phyloP scores from a whole-genome alignment of 306 rosid species.

The Cotoneaster glaucophyllus region DNA sequence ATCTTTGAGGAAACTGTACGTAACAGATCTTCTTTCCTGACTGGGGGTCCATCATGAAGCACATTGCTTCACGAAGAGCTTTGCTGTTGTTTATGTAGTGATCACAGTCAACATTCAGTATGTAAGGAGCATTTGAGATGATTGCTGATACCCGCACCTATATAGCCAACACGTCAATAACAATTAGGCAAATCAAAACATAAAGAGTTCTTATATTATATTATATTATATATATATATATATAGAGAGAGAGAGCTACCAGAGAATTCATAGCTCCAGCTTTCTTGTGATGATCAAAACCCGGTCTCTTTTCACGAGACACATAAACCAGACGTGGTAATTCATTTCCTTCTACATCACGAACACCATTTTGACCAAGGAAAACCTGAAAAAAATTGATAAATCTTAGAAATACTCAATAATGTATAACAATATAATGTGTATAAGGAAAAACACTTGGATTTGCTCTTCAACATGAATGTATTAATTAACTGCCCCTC shows the following conservation, averaged over 20 bases:
- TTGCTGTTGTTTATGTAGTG: constrained; percentile 92
- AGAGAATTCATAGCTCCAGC: constrained; percentile 94
- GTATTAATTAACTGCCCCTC: constrained; percentile 10
- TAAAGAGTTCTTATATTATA: too few species aligned
- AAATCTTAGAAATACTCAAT: background rate
- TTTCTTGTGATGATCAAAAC: constrained; percentile 88
- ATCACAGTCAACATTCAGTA: constrained; percentile 89
- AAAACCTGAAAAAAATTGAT: constrained; percentile 52
- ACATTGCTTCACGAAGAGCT: constrained; percentile 95
- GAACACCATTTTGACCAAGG: constrained; percentile 90
- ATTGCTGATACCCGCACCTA: constrained; percentile 86
- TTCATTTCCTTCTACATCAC: constrained; percentile 74
- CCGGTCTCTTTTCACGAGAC: constrained; percentile 96
- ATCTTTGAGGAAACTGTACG: constrained; percentile 90
- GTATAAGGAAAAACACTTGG: background rate
- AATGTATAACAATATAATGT: background rate
- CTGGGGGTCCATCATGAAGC: constrained; percentile 93
- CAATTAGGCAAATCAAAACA: constrained; percentile 2
- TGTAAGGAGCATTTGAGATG: constrained; percentile 83
- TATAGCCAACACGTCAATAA: constrained; percentile 1
- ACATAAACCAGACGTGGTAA: constrained; percentile 80
- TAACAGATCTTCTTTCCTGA: constrained; percentile 84
- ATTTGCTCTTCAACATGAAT: background rate
- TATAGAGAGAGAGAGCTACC: constrained; percentile 26
- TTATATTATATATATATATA: too few species aligned